phyloP scores from a whole-genome alignment of 176 grass and related monocot species.

The Eremochloa ophiuroides region DNA sequence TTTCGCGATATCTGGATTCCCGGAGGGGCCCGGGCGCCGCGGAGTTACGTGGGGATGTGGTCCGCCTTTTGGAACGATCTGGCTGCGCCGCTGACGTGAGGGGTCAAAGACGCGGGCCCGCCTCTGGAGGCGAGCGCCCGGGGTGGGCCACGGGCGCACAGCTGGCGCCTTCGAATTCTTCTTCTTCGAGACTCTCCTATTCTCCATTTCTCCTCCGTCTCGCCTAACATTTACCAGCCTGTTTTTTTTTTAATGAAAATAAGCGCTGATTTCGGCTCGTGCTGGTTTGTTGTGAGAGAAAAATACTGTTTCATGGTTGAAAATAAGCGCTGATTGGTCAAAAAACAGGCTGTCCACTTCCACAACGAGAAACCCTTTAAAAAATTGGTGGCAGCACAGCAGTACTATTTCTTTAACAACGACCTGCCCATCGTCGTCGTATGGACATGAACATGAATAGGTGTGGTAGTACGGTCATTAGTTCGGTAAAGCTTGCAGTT shows the following conservation, averaged over 20 bases:
- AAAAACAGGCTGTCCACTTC: no score
- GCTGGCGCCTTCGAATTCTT: constrained; percentile 15
- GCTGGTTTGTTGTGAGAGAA: no score
- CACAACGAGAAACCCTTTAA: background rate
- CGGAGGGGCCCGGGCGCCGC: background rate
- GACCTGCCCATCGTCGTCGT: background rate
- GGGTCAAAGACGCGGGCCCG: constrained; percentile 22
- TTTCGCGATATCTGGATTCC: background rate
- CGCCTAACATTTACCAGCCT: no score
- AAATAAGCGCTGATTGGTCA: no score
- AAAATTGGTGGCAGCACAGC: background rate
- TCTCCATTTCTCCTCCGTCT: background rate
- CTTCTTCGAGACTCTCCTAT: background rate
- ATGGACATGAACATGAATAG: background rate
- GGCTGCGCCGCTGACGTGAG: constrained; percentile 22
- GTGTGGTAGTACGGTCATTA: background rate
- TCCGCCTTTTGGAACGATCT: constrained; percentile 27
- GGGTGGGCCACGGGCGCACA: constrained; percentile 1
- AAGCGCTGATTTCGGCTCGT: no score
- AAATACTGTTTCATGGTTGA: no score
- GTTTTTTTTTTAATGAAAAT: no score
- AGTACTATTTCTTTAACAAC: background rate
- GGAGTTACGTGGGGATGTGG: constrained; percentile 33
- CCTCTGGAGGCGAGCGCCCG: constrained; percentile 13
- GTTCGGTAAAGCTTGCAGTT: background rate